Evolutionary conservation across 202 grass and related monocot species (phyloP), one percentile per base, ranked within the genome.

Genomic region (Bolboschoenoplectus hybrid): DNA sequence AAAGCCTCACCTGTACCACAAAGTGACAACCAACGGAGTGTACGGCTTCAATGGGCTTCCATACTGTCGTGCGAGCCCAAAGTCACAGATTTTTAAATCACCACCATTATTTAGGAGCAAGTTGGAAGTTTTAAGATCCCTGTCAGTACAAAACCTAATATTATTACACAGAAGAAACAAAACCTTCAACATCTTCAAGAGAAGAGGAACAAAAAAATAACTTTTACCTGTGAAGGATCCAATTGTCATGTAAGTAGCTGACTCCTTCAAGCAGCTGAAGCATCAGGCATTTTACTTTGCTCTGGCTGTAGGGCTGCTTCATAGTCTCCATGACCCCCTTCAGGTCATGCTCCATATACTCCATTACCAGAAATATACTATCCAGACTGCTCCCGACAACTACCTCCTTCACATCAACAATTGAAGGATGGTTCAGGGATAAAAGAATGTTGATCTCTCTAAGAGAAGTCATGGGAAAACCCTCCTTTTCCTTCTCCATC

Each of bases 31-130:
- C 76, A 94, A 89, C 43, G 89, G 92, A 77, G 94, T 97, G 80
- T 97, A 97, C 80, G 94, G 89, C 67, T 94, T 97, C 94, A 26
- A 26, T 26, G 26, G 26, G 26, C 26, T 26, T 26, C 26, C 94
- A 94, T 94, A 97, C 85, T 94, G 94, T 64, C 91, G 89, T 68
- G 92, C 88, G 34, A 97, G 88, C 57, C 94, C 94, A 86, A 97
- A 97, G 83, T 94, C 94, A 80, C 94, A 97, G 88, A 94, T 91
- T 92, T 97, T 97, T 74, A 97, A 84, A 89, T 94, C 90, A 84
- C 94, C 92, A 5, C 87, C 52, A 63, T 97, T 94, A 82, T 97
- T 92, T 76, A 97, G 82, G 26, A 97, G 89, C 85, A 97, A 84
- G 89, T 94, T 97, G 41, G 94, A 97, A 63, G 92, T 94, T 88